Conservation (phyloP, 2,329 filamentous ascomycete genomes). For the Aotearoamyces nothofagi region DNA sequence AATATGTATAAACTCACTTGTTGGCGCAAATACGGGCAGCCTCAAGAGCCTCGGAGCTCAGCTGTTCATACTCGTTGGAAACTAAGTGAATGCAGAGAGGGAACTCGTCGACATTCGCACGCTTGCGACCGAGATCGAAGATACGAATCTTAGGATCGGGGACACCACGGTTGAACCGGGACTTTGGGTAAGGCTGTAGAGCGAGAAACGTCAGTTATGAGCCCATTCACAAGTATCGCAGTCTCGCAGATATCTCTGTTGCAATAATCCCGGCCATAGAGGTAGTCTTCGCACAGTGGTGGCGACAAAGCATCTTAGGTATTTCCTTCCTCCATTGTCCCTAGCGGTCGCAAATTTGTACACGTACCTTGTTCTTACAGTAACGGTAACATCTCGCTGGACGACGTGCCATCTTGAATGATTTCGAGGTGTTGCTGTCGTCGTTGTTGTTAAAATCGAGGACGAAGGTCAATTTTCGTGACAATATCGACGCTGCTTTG, state of each 20-base stretch:
- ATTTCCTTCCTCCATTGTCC: too few relatives aligned
- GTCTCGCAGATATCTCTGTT: too few relatives aligned
- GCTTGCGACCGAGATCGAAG: conserved; percentile 98
- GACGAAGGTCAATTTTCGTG: too few relatives aligned
- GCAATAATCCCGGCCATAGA: too few relatives aligned
- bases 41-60: conserved; percentile 98
- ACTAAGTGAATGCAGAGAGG: conserved; percentile 98
- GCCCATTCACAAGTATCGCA: too few relatives aligned
- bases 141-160: conserved; percentile 76
- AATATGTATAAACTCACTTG: conserved; percentile 73
- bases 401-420: conserved; percentile 96
- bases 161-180: conserved; percentile 99
- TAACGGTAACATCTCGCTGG: conserved; percentile 99
- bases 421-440: conserved; percentile 29
- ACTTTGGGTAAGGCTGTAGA: conserved; percentile 88
- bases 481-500: too few relatives aligned
- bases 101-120: conserved; percentile 98
- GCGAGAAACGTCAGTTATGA: too few relatives aligned
- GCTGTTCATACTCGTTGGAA: conserved; percentile 99
- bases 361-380: conserved; percentile 99
- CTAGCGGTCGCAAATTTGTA: too few relatives aligned
- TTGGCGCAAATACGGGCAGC: conserved; percentile 99
- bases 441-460: conserved; percentile 5
- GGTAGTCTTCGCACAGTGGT: too few relatives aligned
- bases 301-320: too few relatives aligned